A percentile compares a stretch with the other conserved stretches of the same genome.
These are phyloP conservation scores for Fonsecaea erecta DNA, from an alignment of 2,329 filamentous ascomycete species.

Conservation along the genomic window DNA sequence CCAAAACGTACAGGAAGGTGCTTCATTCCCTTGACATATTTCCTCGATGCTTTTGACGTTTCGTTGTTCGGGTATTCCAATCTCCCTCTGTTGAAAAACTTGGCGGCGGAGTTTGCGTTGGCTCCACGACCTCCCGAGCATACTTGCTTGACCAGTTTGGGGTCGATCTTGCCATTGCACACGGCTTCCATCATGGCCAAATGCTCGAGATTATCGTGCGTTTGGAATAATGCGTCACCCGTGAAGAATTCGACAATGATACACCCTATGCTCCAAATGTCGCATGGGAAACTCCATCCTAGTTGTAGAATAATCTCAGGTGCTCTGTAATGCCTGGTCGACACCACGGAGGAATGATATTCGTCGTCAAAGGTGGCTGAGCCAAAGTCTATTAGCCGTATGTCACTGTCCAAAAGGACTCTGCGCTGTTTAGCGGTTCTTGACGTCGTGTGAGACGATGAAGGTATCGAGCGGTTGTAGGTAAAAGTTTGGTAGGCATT, in stretches of 20 bases:
- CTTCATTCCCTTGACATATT: constrained; percentile 73
- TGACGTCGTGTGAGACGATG: constrained; percentile 63
- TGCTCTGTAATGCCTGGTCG: constrained; percentile 68
- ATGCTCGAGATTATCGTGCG: constrained; percentile 70
- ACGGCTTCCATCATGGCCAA: constrained; percentile 72
- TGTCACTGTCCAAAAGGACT: constrained; percentile 68
- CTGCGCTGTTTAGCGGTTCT: constrained; percentile 65
- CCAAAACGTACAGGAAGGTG: constrained; percentile 57
- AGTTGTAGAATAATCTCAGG: constrained; percentile 71
- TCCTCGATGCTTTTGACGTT: constrained; percentile 66
- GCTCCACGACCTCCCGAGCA: constrained; percentile 53
- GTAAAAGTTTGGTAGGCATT: constrained; percentile 71
- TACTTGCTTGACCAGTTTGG: constrained; percentile 59
- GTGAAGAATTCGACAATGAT: constrained; percentile 72
- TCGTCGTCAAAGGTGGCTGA: constrained; percentile 71
- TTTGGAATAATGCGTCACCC: constrained; percentile 70
- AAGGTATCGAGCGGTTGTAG: constrained; percentile 69
- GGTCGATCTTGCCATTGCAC: constrained; percentile 61
- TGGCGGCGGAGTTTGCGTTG: constrained; percentile 59
- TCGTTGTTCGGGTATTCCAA: constrained; percentile 68
- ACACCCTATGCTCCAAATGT: constrained; percentile 72
- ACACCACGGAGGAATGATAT: constrained; percentile 70
- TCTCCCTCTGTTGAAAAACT: constrained; percentile 63
- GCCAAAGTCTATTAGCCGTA: constrained; percentile 70
- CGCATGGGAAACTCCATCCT: constrained; percentile 70